These are phyloP conservation scores for Luffa acutangula DNA, from an alignment of 306 rosid genomes.

Conservation along the genomic window DNA sequence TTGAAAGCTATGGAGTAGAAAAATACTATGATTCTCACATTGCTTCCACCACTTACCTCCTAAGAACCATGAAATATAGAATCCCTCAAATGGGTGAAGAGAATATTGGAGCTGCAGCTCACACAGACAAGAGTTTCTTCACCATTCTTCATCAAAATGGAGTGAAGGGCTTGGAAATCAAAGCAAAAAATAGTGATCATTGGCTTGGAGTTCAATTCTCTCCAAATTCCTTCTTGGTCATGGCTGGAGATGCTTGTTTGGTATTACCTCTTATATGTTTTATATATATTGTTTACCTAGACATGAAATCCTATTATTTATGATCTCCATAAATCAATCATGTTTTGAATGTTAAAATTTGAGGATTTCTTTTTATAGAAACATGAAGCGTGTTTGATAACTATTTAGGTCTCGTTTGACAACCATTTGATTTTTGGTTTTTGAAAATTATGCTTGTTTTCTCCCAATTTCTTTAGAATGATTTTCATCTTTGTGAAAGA, in stretches of 20 bases:
- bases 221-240: constrained; percentile 16
- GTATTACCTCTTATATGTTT: not conserved
- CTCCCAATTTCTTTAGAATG: too few species aligned
- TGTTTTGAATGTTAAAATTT: too few species aligned
- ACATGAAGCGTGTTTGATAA: too few species aligned
- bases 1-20: constrained; percentile 21
- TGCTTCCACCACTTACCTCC: constrained; percentile 5
- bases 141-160: constrained; percentile 18
- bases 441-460: too few species aligned
- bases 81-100: constrained; percentile 4
- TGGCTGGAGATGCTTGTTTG: constrained; percentile 21
- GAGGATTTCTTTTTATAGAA: too few species aligned
- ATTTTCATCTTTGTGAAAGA: too few species aligned
- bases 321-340: too few species aligned
- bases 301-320: not conserved
- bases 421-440: too few species aligned
- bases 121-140: constrained; percentile 19
- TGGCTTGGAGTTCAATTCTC: constrained; percentile 17
- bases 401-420: too few species aligned
- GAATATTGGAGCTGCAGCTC: not conserved
- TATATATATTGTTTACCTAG: not conserved
- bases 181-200: constrained; percentile 1
- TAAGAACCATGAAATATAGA: constrained; percentile 14
- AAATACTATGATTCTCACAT: constrained; percentile 16
- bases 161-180: constrained; percentile 19